phyloP scores from a whole-genome alignment of 176 grass and related monocot species.

The Triticum dicoccoides region DNA sequence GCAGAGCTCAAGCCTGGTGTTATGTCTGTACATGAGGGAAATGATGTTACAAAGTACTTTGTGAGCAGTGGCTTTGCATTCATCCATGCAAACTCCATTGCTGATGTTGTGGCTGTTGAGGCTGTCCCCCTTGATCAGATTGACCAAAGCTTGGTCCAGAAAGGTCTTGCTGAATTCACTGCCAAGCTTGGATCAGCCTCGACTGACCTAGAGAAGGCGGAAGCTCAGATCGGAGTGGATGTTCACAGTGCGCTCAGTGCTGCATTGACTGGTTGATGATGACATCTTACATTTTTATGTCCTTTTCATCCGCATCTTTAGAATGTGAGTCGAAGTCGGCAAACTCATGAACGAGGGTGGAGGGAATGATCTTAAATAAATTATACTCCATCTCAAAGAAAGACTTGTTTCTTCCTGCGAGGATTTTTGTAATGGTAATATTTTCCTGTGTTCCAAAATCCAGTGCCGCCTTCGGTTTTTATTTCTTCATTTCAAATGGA shows the following conservation, averaged over 20 bases:
- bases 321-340: conserved; percentile 38
- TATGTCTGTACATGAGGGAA: conserved; percentile 93
- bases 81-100: conserved; percentile 91
- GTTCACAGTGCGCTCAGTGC: conserved; percentile 96
- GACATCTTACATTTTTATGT: conserved; percentile 10
- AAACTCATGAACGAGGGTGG: conserved; percentile 45
- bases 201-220: conserved; percentile 89
- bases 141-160: conserved; percentile 70
- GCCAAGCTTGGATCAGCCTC: conserved; percentile 85
- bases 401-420: conserved; percentile 32
- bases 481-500: background rate
- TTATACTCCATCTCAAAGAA: conserved; percentile 46
- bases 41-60: conserved; percentile 82
- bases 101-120: conserved; percentile 93
- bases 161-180: conserved; percentile 84
- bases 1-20: conserved; percentile 90
- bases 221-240: conserved; percentile 95
- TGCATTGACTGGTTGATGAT: conserved; percentile 63
- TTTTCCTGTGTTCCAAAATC: conserved; percentile 26
- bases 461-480: background rate
- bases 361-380: conserved; percentile 79
- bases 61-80: conserved; percentile 99
- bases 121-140: conserved; percentile 81
- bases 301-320: conserved; percentile 58
- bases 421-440: conserved; percentile 66